A percentile compares a stretch with the other conserved stretches of the same genome.
Evolutionary conservation across 2,329 filamentous ascomycete genomes (phyloP).

Genomic region (Pseudophaeomoniella oleicola): DNA sequence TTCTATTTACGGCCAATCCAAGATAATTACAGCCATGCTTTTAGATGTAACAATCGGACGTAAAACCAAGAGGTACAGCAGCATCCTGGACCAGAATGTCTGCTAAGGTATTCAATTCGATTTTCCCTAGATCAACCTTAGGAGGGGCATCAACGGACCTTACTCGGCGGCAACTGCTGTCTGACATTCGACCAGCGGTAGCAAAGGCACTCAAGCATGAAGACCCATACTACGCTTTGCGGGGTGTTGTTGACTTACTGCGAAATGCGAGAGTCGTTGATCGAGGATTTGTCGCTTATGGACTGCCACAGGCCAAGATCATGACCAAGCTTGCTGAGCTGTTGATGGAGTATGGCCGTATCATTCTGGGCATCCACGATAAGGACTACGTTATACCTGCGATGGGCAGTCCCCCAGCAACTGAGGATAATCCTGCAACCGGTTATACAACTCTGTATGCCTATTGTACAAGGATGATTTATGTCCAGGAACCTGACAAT

Average conservation of each 20-base stretch:
- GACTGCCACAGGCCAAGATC: conserved; percentile 25
- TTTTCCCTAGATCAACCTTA: background rate
- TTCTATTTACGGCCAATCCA: no score
- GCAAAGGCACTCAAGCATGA: background rate
- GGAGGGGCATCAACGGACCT: background rate
- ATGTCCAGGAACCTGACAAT: conserved; percentile 20
- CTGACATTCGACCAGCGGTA: background rate
- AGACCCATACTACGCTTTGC: background rate
- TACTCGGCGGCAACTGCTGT: background rate
- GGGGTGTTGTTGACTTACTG: background rate
- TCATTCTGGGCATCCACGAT: conserved; percentile 24
- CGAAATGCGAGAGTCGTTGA: background rate
- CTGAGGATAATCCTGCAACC: conserved; percentile 22
- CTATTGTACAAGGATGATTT: conserved; percentile 17
- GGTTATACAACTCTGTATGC: conserved; percentile 13
- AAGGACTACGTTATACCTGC: conserved; percentile 2
- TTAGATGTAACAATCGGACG: no score
- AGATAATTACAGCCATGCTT: no score
- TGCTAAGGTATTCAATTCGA: background rate
- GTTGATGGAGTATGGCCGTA: conserved; percentile 27
- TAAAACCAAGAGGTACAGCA: no score
- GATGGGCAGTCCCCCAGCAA: conserved; percentile 11
- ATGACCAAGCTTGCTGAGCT: conserved; percentile 29
- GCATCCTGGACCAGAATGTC: no score
- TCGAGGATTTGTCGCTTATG: conserved; percentile 17